Evolutionary conservation across 2,329 filamentous ascomycete genomes (phyloP).

Genomic region (Cladorrhinum sp.): DNA sequence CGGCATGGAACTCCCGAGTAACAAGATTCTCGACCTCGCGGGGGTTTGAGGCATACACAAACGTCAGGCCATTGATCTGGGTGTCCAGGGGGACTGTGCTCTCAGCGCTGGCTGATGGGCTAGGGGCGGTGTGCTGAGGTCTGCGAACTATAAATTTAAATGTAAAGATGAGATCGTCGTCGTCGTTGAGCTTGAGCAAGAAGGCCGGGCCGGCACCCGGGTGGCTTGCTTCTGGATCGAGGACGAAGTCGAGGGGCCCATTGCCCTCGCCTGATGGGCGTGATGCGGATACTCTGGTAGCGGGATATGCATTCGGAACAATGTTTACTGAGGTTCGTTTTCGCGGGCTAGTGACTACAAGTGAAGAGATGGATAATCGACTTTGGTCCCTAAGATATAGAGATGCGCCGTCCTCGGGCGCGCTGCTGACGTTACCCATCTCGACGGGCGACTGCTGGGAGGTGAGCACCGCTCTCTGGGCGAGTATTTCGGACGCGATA

Average conservation of each 20-base stretch:
- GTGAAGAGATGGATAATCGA: slow-evolving; percentile 80
- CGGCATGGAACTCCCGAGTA: slow-evolving; percentile 92
- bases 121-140: slow-evolving; percentile 35
- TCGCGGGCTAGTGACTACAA: slow-evolving; percentile 76
- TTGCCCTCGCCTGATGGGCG: slow-evolving; percentile 69
- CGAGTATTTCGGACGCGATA: background rate
- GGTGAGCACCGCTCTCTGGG: slow-evolving; percentile 10
- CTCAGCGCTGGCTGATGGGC: slow-evolving; percentile 48
- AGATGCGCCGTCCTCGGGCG: slow-evolving; percentile 74
- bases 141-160: slow-evolving; percentile 83
- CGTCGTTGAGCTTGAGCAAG: slow-evolving; percentile 80
- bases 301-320: slow-evolving; percentile 82
- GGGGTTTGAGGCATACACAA: slow-evolving; percentile 79
- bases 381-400: slow-evolving; percentile 89
- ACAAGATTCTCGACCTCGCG: slow-evolving; percentile 91
- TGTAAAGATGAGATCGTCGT: slow-evolving; percentile 88
- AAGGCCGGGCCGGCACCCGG: slow-evolving; percentile 61
- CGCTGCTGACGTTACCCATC: slow-evolving; percentile 94
- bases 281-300: slow-evolving; percentile 70
- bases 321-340: slow-evolving; percentile 75
- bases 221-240: slow-evolving; percentile 71
- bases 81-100: slow-evolving; percentile 61
- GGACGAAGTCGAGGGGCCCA: slow-evolving; percentile 81
- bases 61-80: slow-evolving; percentile 82
- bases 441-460: slow-evolving; percentile 36